phyloP scores from a whole-genome alignment of 1,284 basidiomycete genomes.

The Apiotrichum akiyoshidainum region DNA sequence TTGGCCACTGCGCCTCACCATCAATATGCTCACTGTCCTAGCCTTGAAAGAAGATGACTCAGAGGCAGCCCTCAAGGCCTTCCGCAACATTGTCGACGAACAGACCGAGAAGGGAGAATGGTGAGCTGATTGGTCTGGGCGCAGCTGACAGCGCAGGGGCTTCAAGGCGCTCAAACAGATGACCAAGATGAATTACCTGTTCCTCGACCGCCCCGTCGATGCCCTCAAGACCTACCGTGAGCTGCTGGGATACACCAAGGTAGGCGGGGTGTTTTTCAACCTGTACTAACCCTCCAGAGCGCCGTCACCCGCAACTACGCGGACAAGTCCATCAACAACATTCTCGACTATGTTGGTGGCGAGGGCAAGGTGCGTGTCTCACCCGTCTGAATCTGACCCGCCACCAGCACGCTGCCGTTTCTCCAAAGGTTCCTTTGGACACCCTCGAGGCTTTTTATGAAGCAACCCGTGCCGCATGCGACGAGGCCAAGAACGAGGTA shows the following conservation, averaged over 20 bases:
- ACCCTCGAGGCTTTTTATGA: constrained; percentile 93
- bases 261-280: constrained; percentile 12
- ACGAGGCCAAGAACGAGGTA: constrained; percentile 94
- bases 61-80: constrained; percentile 81
- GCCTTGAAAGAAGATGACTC: constrained; percentile 89
- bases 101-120: constrained; percentile 91
- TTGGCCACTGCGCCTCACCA: constrained; percentile 4
- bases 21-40: constrained; percentile 41
- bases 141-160: constrained; percentile 62
- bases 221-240: constrained; percentile 82
- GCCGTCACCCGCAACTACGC: constrained; percentile 58
- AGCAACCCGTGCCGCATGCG: constrained; percentile 81
- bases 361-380: constrained; percentile 68
- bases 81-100: constrained; percentile 78
- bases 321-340: constrained; percentile 98
- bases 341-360: constrained; percentile 91
- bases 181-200: constrained; percentile 87
- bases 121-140: constrained; percentile 52
- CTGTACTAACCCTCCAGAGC: constrained; percentile 25
- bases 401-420: constrained; percentile 41
- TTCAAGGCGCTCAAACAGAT: constrained; percentile 99
- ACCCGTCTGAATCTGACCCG: background rate
- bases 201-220: constrained; percentile 71
- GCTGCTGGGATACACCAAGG: constrained; percentile 84
- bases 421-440: constrained; percentile 69